Percentiles rank a stretch among this genome's conserved stretches.
phyloP scores from a whole-genome alignment of 2,329 filamentous ascomycete genomes.

The Camillea tinctor region DNA sequence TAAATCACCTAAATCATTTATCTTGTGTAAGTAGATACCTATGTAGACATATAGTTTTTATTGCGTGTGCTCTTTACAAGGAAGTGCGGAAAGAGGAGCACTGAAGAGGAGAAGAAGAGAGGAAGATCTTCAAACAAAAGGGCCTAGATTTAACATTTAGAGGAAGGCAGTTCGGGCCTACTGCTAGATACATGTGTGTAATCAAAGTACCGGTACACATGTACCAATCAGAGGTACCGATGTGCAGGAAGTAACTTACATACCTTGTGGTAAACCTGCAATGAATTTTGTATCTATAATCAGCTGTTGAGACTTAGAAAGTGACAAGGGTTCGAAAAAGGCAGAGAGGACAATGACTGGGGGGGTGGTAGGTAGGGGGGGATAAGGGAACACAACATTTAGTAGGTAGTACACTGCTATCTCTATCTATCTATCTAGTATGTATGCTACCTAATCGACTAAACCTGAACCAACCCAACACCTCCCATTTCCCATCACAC shows the following conservation, averaged over 20 bases:
- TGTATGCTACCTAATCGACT: conserved; percentile 7
- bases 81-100: too few species aligned
- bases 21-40: too few species aligned
- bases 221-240: background rate
- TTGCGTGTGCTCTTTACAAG: too few species aligned
- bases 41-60: too few species aligned
- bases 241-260: background rate
- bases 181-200: background rate
- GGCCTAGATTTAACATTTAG: too few species aligned
- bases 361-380: too few species aligned
- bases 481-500: conserved; percentile 2
- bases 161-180: too few species aligned
- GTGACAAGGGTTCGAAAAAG: background rate
- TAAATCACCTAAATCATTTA: too few species aligned
- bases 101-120: too few species aligned
- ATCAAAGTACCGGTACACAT: background rate
- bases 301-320: background rate
- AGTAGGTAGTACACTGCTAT: background rate
- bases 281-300: too few species aligned
- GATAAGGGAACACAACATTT: background rate
- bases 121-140: too few species aligned
- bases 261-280: too few species aligned
- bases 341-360: background rate
- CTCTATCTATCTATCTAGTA: background rate
- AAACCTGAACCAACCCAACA: background rate